Evolutionary conservation across 305 asterid species (phyloP), one percentile per base, ranked within the genome.

Genomic region (Fraxinus dipetala): DNA sequence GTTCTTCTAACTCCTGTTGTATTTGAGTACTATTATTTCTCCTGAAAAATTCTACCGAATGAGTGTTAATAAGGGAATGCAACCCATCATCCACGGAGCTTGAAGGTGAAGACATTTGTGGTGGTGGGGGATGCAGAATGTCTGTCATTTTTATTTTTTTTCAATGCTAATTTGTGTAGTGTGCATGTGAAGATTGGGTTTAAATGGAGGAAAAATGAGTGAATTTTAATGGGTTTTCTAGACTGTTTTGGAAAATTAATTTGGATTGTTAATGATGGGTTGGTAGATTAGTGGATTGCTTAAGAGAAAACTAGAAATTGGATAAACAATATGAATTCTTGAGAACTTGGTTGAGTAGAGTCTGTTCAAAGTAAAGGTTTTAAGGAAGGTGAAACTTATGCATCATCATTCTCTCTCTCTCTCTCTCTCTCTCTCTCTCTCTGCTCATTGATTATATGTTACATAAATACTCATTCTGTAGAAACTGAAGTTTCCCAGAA

Each of bases 81-180:
- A 89, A 88, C 32, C 80, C 93, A 92, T 91, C 96, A 92, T 89
- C 91, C 36, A 81, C 85, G 86, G 89, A 78, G 90, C 87, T 87
- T 87, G 91, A 73, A 78, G 85, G 48, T 30, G 92, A 88, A 89
- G 92, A 30, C 80, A 81, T 36, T 7, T 77, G 87, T 1, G 84
- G 86, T 20, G 70, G 31, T 83, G 90, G 89, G 80, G 88, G 82
- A 70, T 63, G 86, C 28, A 86, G 80, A 36, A 89, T 79, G 43
- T 83, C 90, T 65, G 89, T 87, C 92, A 89, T 90, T 81, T 45
- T 35, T 34, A 2, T 2, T 35, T 35, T 36, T 67, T 67, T 24
- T 8, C 32, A 26, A 67, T 51, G 48, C 22, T 67, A 74, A n/a
- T 75, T 13, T 48, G 76, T 54, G 85, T 87, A 48, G 86, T 88